These are phyloP conservation scores for Xylaria digitata DNA, from an alignment of 2,329 filamentous ascomycete species.

Conservation along the genomic window DNA sequence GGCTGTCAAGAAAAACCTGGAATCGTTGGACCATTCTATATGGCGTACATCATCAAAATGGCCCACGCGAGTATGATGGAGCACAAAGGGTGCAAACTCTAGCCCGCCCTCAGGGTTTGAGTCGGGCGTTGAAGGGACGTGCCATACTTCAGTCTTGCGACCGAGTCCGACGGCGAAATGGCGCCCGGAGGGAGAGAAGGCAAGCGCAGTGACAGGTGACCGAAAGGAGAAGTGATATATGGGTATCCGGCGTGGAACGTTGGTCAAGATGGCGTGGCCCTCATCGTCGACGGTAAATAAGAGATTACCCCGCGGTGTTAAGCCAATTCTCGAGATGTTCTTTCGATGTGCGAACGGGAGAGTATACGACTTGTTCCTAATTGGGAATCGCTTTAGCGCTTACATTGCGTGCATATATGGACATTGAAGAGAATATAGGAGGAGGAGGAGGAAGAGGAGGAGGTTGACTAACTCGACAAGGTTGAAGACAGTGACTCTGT, in stretches of 20 bases:
- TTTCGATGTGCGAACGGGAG: slow-evolving; percentile 92
- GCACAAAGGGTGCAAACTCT: slow-evolving; percentile 94
- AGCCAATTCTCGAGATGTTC: slow-evolving; percentile 88
- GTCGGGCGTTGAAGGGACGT: slow-evolving; percentile 90
- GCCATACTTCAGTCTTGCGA: slow-evolving; percentile 92
- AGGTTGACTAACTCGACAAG: slow-evolving; percentile 79
- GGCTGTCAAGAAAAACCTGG: slow-evolving; percentile 90
- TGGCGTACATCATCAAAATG: slow-evolving; percentile 89
- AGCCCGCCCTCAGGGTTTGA: slow-evolving; percentile 81
- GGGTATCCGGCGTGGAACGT: slow-evolving; percentile 84
- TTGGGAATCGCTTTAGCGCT: slow-evolving; percentile 15
- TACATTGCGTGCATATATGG: background rate
- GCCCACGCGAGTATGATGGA: slow-evolving; percentile 84
- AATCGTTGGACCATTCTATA: slow-evolving; percentile 96
- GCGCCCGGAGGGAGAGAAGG: slow-evolving; percentile 90
- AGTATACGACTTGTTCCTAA: slow-evolving; percentile 86
- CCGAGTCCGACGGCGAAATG: slow-evolving; percentile 92
- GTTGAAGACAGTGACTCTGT: slow-evolving; percentile 95
- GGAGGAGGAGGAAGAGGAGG: background rate
- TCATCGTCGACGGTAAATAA: slow-evolving; percentile 94
- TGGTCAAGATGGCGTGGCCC: slow-evolving; percentile 92
- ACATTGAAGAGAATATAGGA: background rate
- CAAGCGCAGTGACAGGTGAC: slow-evolving; percentile 80
- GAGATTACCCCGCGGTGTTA: slow-evolving; percentile 90
- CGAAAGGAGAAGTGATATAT: slow-evolving; percentile 98